These are phyloP conservation scores for Striga hermonthica DNA, from an alignment of 305 asterid species.

Conservation along the genomic window DNA sequence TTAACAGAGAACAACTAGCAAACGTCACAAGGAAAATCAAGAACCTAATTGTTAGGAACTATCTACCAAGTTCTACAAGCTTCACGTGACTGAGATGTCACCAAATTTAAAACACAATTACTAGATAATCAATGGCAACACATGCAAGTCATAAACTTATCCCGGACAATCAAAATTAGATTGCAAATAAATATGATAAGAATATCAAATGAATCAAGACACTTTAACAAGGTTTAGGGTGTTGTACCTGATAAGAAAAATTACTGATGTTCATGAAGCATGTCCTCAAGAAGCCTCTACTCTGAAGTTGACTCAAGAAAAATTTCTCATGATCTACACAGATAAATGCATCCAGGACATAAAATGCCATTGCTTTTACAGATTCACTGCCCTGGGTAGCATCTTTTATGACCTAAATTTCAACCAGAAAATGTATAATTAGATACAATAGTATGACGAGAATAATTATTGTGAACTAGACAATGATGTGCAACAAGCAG, in stretches of 20 bases:
- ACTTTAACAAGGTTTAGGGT: slow-evolving; percentile 20
- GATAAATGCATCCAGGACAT: slow-evolving; percentile 77
- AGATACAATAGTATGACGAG: slow-evolving; percentile 5
- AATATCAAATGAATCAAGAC: slow-evolving; percentile 3
- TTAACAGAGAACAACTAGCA: no score
- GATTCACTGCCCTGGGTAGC: slow-evolving; percentile 92
- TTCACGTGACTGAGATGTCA: no score
- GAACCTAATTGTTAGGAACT: no score
- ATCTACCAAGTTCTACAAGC: no score
- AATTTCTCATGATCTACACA: slow-evolving; percentile 82
- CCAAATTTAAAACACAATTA: background rate
- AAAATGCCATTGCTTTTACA: slow-evolving; percentile 66
- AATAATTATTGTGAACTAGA: background rate
- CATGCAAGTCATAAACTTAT: slow-evolving; percentile 16
- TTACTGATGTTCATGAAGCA: slow-evolving; percentile 73
- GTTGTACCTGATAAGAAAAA: slow-evolving; percentile 69
- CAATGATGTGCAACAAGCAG: slow-evolving; percentile 7
- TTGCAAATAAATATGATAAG: background rate
- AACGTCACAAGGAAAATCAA: no score
- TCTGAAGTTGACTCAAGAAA: slow-evolving; percentile 84
- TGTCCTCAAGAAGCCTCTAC: slow-evolving; percentile 86
- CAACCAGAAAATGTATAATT: slow-evolving; percentile 21
- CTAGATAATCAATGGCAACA: background rate
- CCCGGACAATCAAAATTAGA: slow-evolving; percentile 15
- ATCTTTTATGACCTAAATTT: slow-evolving; percentile 71